A percentile compares a stretch with the other conserved stretches of the same genome.
These are phyloP conservation scores for Gnetum montanum DNA, from an alignment of 75 land plant species.

Conservation along the genomic window DNA sequence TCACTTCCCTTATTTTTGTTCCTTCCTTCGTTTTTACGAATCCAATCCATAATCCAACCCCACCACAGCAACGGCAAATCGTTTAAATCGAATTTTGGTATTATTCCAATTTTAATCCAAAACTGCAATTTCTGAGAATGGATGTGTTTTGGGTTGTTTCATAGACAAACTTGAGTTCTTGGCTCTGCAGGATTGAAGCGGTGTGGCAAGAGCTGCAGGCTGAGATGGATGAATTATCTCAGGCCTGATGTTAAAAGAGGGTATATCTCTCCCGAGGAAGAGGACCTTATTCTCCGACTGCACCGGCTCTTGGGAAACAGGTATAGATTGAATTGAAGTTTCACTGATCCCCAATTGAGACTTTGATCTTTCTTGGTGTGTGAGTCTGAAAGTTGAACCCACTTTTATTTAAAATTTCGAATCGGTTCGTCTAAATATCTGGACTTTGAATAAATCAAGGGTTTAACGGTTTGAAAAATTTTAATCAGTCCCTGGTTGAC, in stretches of 20 bases:
- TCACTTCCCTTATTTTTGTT: too few species aligned
- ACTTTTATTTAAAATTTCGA: not conserved
- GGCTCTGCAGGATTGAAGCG: not conserved
- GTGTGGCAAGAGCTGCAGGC: too few species aligned
- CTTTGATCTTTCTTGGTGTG: not conserved
- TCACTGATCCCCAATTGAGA: not conserved
- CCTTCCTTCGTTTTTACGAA: not conserved
- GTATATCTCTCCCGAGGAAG: constrained; percentile 6
- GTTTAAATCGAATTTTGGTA: not conserved
- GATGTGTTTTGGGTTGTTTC: not conserved
- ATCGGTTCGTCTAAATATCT: not conserved
- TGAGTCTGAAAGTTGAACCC: not conserved
- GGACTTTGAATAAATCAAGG: too few species aligned
- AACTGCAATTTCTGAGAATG: not conserved
- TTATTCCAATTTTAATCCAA: not conserved
- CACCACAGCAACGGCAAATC: not conserved
- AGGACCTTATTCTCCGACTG: constrained; percentile 4
- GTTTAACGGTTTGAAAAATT: too few species aligned
- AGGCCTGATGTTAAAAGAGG: constrained; percentile 10
- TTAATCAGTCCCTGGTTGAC: not conserved
- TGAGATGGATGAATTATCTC: constrained; percentile 8
- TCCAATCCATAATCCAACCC: not conserved
- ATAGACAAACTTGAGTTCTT: not conserved
- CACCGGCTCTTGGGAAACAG: constrained; percentile 8
- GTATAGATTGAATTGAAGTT: not conserved